Conservation (phyloP, 768 basidiomycete species). For the Agaricus sinodeliciosus region DNA sequence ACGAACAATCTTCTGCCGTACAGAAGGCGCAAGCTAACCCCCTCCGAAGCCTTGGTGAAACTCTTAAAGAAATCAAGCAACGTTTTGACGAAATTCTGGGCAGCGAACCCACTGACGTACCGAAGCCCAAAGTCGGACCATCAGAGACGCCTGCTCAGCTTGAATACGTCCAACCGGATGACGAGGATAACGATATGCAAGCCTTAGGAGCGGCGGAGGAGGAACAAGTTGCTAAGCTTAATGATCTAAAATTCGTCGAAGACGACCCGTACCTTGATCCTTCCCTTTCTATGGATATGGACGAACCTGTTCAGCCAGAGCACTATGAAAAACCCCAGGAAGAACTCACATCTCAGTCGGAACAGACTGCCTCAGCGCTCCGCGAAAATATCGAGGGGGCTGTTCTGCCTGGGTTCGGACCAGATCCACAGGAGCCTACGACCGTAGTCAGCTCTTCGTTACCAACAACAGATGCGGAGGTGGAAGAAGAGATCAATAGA, state of each 20-base stretch:
- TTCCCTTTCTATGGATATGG: conserved; percentile 44
- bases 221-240: conserved; percentile 75
- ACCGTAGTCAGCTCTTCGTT: conserved; percentile 19
- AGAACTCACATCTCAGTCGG: conserved; percentile 16
- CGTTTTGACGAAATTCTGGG: conserved; percentile 80
- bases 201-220: conserved; percentile 84
- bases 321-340: conserved; percentile 18
- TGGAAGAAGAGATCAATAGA: conserved; percentile 24
- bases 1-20: conserved; percentile 31
- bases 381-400: conserved; percentile 38
- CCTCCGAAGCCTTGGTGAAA: conserved; percentile 77
- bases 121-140: conserved; percentile 31
- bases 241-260: conserved; percentile 74
- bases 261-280: conserved; percentile 33
- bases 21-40: conserved; percentile 41
- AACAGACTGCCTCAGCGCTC: conserved; percentile 18
- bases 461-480: conserved; percentile 20
- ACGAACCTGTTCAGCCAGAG: conserved; percentile 22
- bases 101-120: conserved; percentile 24
- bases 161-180: conserved; percentile 73
- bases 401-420: conserved; percentile 29
- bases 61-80: conserved; percentile 72
- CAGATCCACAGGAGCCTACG: conserved; percentile 15
- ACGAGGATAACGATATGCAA: conserved; percentile 70
- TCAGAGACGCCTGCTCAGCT: conserved; percentile 42